phyloP scores from a whole-genome alignment of 176 grass and related monocot species.

The Oryza glumipatula region DNA sequence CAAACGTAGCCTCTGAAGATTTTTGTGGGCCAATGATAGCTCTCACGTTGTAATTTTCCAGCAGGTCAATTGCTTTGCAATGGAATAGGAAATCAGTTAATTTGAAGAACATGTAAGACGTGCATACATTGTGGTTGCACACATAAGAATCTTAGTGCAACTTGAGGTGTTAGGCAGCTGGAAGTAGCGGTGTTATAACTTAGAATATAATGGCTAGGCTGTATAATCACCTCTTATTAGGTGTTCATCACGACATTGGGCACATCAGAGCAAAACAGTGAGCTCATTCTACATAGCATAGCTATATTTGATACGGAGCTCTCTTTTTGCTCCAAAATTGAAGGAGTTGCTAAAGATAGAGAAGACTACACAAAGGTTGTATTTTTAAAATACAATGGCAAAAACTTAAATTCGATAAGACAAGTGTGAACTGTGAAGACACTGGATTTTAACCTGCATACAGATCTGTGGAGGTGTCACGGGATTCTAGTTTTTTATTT shows the following conservation, averaged over 20 bases:
- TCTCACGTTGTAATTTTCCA: constrained; percentile 45
- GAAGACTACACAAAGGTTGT: neutral
- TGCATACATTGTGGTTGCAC: constrained; percentile 1
- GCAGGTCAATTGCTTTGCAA: constrained; percentile 50
- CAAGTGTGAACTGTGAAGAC: neutral
- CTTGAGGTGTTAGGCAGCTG: neutral
- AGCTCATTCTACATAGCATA: neutral
- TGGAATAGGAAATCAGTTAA: neutral
- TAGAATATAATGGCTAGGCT: neutral
- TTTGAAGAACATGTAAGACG: neutral
- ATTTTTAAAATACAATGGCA: neutral
- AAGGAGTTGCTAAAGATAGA: neutral
- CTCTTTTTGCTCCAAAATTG: neutral
- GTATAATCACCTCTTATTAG: constrained; percentile 14
- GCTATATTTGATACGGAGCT: neutral
- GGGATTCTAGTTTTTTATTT: neutral
- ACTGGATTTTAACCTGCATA: neutral
- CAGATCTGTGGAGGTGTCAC: neutral
- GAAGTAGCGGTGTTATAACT: neutral
- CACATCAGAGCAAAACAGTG: neutral
- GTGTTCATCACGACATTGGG: neutral
- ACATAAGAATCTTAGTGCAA: constrained; percentile 12
- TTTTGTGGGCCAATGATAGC: constrained; percentile 58
- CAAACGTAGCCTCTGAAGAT: constrained; percentile 51
- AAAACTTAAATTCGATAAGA: neutral